phyloP scores from a whole-genome alignment of 768 basidiomycete genomes.

The Hericium rajendrae region DNA sequence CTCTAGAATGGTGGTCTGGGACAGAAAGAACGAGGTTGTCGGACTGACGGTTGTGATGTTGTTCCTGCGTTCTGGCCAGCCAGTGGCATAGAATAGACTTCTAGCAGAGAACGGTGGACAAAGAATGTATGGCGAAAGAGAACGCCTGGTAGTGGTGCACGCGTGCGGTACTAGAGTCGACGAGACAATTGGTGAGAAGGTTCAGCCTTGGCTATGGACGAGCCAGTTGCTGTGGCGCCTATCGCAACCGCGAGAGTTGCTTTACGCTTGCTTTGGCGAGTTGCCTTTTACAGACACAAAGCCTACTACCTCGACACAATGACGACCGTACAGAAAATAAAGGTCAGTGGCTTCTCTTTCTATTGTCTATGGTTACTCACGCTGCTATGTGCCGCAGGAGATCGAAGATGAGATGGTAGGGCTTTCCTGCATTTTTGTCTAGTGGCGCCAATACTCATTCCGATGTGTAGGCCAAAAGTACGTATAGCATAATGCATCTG shows the following conservation, averaged over 20 bases:
- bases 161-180: too few relatives aligned
- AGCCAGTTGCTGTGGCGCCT: too few relatives aligned
- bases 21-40: slow-evolving; percentile 2
- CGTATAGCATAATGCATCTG: slow-evolving; percentile 23
- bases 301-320: slow-evolving; percentile 31
- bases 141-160: too few relatives aligned
- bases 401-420: slow-evolving; percentile 95
- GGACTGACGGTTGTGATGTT: slow-evolving; percentile 15
- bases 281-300: slow-evolving; percentile 1
- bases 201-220: too few relatives aligned
- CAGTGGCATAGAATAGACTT: slow-evolving; percentile 20
- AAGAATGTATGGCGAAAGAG: slow-evolving; percentile 7
- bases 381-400: slow-evolving; percentile 39
- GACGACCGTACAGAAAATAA: slow-evolving; percentile 90
- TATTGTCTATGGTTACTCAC: too few relatives aligned
- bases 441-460: slow-evolving; percentile 17
- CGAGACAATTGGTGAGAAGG: too few relatives aligned
- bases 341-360: slow-evolving; percentile 32
- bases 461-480: slow-evolving; percentile 65
- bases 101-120: slow-evolving; percentile 5
- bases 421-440: slow-evolving; percentile 13
- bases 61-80: slow-evolving; percentile 19
- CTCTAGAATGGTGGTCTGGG: not conserved
- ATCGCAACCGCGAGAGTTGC: not conserved
- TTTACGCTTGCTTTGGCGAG: not conserved